Conservation (phyloP, 164 flowering plant genomes). For the Taxillus chinensis region DNA sequence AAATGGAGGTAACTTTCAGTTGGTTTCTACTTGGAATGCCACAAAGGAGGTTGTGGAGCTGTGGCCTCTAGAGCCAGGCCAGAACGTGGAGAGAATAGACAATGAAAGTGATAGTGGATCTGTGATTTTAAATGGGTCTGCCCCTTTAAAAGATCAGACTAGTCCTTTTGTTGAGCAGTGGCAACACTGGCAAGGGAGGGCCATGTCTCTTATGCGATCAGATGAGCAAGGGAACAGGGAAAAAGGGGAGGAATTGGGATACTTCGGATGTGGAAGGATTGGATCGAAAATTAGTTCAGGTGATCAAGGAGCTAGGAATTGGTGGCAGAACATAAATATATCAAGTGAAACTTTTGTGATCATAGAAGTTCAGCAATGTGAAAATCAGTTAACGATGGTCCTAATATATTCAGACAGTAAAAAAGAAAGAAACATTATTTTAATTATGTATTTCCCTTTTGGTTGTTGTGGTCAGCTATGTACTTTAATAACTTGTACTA, state of each 20-base stretch:
- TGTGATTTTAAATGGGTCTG: slow-evolving; percentile 6
- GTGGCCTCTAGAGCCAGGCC: slow-evolving; percentile 19
- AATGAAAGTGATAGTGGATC: slow-evolving; percentile 20
- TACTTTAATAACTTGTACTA: too few species aligned
- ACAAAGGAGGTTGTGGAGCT: slow-evolving; percentile 46
- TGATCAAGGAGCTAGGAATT: slow-evolving; percentile 62
- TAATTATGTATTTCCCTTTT: too few species aligned
- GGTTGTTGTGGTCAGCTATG: too few species aligned
- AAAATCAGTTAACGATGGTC: background rate
- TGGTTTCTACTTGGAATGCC: slow-evolving; percentile 64
- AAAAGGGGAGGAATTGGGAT: slow-evolving; percentile 52
- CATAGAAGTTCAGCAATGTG: background rate
- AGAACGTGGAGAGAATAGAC: slow-evolving; percentile 11
- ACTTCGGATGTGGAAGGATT: slow-evolving; percentile 70
- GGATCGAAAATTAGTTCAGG: slow-evolving; percentile 69
- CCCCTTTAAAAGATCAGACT: slow-evolving; percentile 21
- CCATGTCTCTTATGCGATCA: slow-evolving; percentile 66
- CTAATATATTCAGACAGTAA: too few species aligned
- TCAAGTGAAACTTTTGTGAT: background rate
- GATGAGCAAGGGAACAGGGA: slow-evolving; percentile 58
- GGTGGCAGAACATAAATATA: slow-evolving; percentile 80
- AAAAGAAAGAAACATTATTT: too few species aligned
- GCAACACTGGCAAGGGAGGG: slow-evolving; percentile 89
- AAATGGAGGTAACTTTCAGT: slow-evolving; percentile 33
- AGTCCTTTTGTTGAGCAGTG: slow-evolving; percentile 87